Base-by-base conservation (phyloP, 2,329 filamentous ascomycete genomes). In the Clonostachys sp. region DNA sequence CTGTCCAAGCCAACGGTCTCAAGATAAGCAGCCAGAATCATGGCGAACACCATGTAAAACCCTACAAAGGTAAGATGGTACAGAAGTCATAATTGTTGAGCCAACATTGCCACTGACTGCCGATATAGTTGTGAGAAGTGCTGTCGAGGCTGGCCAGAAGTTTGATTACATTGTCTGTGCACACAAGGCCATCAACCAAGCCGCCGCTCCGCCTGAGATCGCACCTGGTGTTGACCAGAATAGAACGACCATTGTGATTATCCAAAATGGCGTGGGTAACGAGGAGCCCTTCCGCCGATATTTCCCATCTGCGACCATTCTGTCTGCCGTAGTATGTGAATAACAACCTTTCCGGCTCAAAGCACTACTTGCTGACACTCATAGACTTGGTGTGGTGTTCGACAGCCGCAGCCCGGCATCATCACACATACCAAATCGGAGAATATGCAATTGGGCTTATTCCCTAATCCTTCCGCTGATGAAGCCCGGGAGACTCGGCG, bases 221-320 rank as follows among this genome's bases (percentile, higher is more conserved):
- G 76, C 79, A 34, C 80, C 81, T 1, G 68, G 87, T 5, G 77
- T 87, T 12, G 65, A 69, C 0, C 61, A 72, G 4, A 16, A 34
- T 14, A 60, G 62, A 36, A 80, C 81, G 2, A 75, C 74, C 41
- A 78, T 88, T 51, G 80, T 87, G 12, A 71, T 87, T 45, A 84
- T 87, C 52, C 84, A 87, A 62, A 87, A 87, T 59, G 84, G 84
- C 20, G 72, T 87, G 16, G 84, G 83, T 14, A 82, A 87, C 16
- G 84, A 88, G 60, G 76, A 75, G 12, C 82, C 84, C 5, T 88
- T 87, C 63, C 67, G 74, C 34, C 66, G 68, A 44, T 75, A 83
- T 5, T 89, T 88, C 55, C 81, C 83, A 0, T 43, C 58, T 3
- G 77, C 75, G 2, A 73, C 78, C 2, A 80, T 89, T 42, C 65